Conservation (phyloP, 164 flowering plant genomes). For the Magnolia sinica region DNA sequence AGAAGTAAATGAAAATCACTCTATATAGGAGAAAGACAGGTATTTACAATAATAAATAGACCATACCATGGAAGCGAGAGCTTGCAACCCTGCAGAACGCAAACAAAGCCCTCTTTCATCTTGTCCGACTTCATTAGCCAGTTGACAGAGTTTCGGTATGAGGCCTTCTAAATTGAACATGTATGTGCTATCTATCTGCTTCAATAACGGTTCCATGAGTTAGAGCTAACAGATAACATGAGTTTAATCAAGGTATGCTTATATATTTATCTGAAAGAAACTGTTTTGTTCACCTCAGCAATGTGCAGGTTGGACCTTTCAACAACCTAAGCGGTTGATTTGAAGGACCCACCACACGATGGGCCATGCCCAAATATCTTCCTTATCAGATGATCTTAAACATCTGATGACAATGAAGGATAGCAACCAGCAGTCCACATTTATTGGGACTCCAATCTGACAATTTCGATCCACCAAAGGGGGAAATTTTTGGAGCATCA, state of each 20-base stretch:
- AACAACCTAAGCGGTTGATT: too few species aligned
- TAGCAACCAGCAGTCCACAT: neutral
- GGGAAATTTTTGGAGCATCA: neutral
- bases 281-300: too few species aligned
- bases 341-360: neutral
- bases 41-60: neutral
- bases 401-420: neutral
- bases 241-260: too few species aligned
- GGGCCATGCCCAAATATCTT: neutral
- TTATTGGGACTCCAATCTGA: neutral
- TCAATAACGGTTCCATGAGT: constrained; percentile 16
- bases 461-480: neutral
- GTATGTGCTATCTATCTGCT: constrained; percentile 66
- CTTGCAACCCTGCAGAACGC: constrained; percentile 74
- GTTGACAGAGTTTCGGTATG: constrained; percentile 74
- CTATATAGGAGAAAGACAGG: neutral
- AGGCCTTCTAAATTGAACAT: constrained; percentile 93
- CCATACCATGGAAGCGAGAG: constrained; percentile 71
- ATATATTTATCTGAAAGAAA: too few species aligned
- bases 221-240: neutral
- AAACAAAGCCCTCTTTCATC: constrained; percentile 58
- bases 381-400: neutral
- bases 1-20: neutral
- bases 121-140: constrained; percentile 76
- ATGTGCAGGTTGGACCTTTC: too few species aligned